These are phyloP conservation scores for Xanthoconium separans DNA, from an alignment of 1,284 basidiomycete species.

Conservation along the genomic window DNA sequence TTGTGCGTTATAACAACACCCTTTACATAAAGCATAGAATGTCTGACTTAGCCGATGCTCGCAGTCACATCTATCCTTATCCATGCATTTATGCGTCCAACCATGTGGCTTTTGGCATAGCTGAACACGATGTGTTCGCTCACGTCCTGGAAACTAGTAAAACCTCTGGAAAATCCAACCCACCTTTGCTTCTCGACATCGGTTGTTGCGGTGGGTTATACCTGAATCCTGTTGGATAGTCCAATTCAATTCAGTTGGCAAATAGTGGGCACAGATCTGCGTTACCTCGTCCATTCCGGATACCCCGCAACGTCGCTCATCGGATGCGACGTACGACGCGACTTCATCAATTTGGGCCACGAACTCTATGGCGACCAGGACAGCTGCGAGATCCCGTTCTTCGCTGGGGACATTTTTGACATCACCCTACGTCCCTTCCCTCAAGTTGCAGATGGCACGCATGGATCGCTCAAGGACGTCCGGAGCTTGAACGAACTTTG, in stretches of 20 bases:
- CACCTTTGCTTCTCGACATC: constrained; percentile 33
- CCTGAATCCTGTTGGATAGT: neutral
- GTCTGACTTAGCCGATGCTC: neutral
- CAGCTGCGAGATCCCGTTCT: constrained; percentile 30
- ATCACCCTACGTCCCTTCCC: constrained; percentile 9
- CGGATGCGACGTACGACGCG: constrained; percentile 35
- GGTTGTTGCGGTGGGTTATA: constrained; percentile 37
- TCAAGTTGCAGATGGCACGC: neutral
- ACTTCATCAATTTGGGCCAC: constrained; percentile 35
- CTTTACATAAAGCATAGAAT: neutral
- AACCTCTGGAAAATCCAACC: neutral
- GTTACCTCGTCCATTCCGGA: constrained; percentile 34
- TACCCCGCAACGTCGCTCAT: constrained; percentile 31
- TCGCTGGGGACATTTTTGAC: constrained; percentile 34
- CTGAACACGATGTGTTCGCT: constrained; percentile 27
- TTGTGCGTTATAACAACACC: neutral
- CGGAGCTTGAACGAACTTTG: constrained; percentile 13
- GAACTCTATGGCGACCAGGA: constrained; percentile 27
- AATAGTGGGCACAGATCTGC: constrained; percentile 35
- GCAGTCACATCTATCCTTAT: constrained; percentile 35
- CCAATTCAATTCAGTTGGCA: neutral
- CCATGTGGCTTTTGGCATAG: constrained; percentile 33
- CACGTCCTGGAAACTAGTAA: constrained; percentile 17
- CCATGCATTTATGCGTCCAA: constrained; percentile 37
- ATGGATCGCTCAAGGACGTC: constrained; percentile 2